Evolutionary conservation across 768 basidiomycete genomes (phyloP).

Genomic region (Rhodotorula sphaerocarpa): DNA sequence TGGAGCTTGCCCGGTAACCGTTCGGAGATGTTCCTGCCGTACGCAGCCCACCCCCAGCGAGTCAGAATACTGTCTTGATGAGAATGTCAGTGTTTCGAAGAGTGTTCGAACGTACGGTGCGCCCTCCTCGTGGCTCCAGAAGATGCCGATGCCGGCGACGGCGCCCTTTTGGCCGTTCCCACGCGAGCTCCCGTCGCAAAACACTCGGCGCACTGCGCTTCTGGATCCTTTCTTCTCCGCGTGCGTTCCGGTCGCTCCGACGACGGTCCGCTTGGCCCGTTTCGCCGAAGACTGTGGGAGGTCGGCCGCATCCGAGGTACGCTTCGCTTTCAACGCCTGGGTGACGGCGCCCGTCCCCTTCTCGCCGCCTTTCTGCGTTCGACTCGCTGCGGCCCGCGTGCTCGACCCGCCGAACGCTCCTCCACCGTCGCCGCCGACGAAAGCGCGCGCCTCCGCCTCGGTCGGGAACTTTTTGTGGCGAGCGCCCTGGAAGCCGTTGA

Average conservation of each 20-base stretch:
- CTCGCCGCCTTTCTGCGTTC: neutral
- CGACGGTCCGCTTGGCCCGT: neutral
- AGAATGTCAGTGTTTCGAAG: too few species aligned
- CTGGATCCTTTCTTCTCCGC: constrained; percentile 5
- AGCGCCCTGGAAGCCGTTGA: constrained; percentile 58
- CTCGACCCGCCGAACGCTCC: neutral
- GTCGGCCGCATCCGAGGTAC: neutral
- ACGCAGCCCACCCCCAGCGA: too few species aligned
- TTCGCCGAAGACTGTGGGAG: neutral
- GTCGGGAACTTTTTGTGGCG: constrained; percentile 61
- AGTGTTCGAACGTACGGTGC: neutral
- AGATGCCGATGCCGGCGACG: constrained; percentile 77
- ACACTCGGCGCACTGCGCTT: constrained; percentile 52
- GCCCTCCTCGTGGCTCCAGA: constrained; percentile 56
- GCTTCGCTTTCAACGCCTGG: neutral
- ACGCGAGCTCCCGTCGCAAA: constrained; percentile 78
- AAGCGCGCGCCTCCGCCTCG: constrained; percentile 55
- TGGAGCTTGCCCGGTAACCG: constrained; percentile 45
- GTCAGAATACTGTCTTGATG: too few species aligned
- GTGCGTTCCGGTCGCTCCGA: neutral
- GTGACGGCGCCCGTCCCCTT: neutral
- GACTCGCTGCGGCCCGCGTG: too few species aligned
- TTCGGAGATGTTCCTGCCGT: constrained; percentile 25
- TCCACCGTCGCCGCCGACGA: constrained; percentile 39
- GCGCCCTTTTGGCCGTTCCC: constrained; percentile 65